Evolutionary conservation across 2,329 filamentous ascomycete species (phyloP).

Genomic region (Elsinoe ampelina): DNA sequence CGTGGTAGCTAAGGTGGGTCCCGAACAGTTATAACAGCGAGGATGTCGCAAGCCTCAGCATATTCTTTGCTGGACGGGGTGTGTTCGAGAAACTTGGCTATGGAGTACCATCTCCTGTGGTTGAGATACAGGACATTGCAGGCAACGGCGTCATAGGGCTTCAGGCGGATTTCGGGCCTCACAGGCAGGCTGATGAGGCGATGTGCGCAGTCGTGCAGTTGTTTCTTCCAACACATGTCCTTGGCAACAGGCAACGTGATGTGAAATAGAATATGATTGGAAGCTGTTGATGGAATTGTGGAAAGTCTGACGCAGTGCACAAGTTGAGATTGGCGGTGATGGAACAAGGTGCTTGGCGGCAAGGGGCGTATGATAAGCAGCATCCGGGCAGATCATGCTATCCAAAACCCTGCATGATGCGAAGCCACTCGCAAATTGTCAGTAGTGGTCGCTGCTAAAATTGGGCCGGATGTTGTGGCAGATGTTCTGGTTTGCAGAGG

Average conservation of each 20-base stretch:
- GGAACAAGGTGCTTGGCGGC: not conserved
- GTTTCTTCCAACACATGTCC: not conserved
- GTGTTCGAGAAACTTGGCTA: not conserved
- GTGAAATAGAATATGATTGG: not conserved
- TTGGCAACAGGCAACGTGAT: conserved; percentile 6
- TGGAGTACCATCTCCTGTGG: not conserved
- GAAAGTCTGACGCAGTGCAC: not conserved
- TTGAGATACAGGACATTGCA: not conserved
- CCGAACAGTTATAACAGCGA: not conserved
- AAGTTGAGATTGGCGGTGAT: not conserved
- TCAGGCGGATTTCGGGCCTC: not conserved
- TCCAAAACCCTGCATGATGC: not conserved
- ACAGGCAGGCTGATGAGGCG: not conserved
- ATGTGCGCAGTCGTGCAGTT: not conserved
- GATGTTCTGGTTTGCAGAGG: not conserved
- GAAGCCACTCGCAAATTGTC: not conserved
- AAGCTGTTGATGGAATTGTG: not conserved
- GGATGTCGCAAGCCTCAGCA: not conserved
- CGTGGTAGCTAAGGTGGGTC: not conserved
- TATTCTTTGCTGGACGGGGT: not conserved
- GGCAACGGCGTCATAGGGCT: not conserved
- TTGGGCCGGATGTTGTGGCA: not conserved
- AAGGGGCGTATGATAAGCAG: not conserved
- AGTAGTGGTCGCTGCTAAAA: not conserved
- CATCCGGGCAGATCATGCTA: not conserved